A percentile compares a stretch with the other conserved stretches of the same genome.
These are phyloP conservation scores for Ustilago lituana DNA, from an alignment of 1,284 basidiomycete genomes.

Conservation along the genomic window DNA sequence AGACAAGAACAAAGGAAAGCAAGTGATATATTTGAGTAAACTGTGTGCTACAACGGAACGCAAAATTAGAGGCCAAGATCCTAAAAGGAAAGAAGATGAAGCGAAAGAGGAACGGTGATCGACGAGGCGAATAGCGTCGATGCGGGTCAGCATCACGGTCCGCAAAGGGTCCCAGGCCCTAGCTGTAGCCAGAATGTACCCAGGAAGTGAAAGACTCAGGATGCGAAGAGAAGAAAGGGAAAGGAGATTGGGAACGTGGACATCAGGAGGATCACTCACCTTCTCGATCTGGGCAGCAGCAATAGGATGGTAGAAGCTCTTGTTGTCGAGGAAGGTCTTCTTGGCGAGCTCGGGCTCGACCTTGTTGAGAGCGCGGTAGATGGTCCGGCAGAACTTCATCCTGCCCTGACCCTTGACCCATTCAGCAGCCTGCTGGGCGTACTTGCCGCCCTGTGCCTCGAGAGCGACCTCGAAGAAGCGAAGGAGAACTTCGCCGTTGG, in stretches of 20 bases:
- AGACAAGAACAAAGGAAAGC: neutral
- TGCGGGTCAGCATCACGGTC: slow-evolving; percentile 32
- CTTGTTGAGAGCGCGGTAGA: slow-evolving; percentile 70
- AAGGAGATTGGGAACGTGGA: no score
- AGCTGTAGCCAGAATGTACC: neutral
- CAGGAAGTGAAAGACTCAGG: no score
- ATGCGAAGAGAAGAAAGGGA: neutral
- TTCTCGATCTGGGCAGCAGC: slow-evolving; percentile 63
- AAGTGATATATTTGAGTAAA: slow-evolving; percentile 5
- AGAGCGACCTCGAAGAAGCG: slow-evolving; percentile 71
- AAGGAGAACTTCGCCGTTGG: slow-evolving; percentile 70
- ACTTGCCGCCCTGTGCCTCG: slow-evolving; percentile 68
- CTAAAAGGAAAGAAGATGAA: slow-evolving; percentile 13
- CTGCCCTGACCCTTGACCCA: slow-evolving; percentile 71
- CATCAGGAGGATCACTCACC: no score
- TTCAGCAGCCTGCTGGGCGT: slow-evolving; percentile 69
- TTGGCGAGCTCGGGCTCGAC: slow-evolving; percentile 75
- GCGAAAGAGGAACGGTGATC: neutral
- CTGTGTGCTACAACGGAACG: no score
- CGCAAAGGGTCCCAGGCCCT: slow-evolving; percentile 2
- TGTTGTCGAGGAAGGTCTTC: slow-evolving; percentile 72
- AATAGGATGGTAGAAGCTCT: slow-evolving; percentile 70
- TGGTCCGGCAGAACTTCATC: slow-evolving; percentile 69
- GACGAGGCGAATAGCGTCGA: slow-evolving; percentile 9
- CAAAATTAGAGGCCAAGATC: slow-evolving; percentile 49